phyloP scores from a whole-genome alignment of 257 asterid genomes.

The Nicotiana undulata region DNA sequence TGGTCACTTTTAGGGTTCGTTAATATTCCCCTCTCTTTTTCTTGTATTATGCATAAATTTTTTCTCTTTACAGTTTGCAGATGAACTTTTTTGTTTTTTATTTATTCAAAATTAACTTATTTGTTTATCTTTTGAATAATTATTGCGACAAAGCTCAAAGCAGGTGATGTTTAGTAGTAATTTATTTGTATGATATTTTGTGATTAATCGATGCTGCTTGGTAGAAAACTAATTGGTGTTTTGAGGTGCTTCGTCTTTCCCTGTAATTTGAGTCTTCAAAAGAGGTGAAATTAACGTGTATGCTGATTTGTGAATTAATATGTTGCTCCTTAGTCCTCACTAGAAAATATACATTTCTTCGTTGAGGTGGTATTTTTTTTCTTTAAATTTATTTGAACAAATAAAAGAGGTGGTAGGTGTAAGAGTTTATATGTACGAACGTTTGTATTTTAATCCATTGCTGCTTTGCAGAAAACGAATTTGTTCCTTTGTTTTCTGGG shows the following conservation, averaged over 20 bases:
- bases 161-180: neutral
- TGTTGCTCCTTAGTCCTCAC: too few relatives aligned
- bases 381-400: neutral
- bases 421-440: neutral
- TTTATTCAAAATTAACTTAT: too few relatives aligned
- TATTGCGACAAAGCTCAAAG: neutral
- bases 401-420: neutral
- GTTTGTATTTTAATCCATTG: neutral
- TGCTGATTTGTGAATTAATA: neutral
- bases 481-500: neutral
- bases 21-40: neutral
- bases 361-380: neutral
- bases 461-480: neutral
- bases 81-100: neutral
- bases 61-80: neutral
- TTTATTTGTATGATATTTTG: neutral
- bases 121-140: neutral
- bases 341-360: too few relatives aligned
- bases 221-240: neutral
- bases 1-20: slow-evolving; percentile 1
- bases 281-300: neutral
- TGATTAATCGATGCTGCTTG: neutral
- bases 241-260: neutral
- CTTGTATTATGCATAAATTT: neutral
- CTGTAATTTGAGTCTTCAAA: neutral